These are phyloP conservation scores for Actinomortierella wolfii DNA, from an alignment of 371 early-diverging fungal genomes.

Conservation along the genomic window DNA sequence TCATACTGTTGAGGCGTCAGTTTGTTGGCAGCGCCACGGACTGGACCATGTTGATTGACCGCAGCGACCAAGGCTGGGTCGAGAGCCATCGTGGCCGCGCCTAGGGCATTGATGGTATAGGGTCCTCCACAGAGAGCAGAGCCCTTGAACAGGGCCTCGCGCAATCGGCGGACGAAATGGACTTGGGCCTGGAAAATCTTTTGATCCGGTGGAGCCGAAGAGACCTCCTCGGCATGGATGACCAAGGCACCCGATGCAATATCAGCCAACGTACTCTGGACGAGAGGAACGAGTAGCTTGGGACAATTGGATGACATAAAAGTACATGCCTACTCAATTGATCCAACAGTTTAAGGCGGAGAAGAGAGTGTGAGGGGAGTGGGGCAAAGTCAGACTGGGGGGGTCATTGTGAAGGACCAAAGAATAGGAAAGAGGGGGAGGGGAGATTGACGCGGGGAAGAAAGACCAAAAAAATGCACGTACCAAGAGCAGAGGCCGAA, in stretches of 20 bases:
- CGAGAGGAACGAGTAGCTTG: conserved; percentile 30
- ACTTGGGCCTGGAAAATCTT: conserved; percentile 13
- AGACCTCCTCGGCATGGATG: conserved; percentile 1
- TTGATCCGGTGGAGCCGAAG: not conserved
- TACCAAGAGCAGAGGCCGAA: conserved; percentile 36
- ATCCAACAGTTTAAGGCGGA: not conserved
- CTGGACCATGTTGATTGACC: conserved; percentile 22
- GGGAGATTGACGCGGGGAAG: not conserved
- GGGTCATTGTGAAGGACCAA: not conserved
- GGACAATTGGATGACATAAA: conserved; percentile 31
- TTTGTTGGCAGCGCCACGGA: conserved; percentile 13
- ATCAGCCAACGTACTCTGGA: conserved; percentile 22
- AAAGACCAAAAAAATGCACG: not conserved
- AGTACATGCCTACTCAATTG: conserved; percentile 22
- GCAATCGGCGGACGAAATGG: conserved; percentile 26
- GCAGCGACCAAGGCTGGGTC: conserved; percentile 17
- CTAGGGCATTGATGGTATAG: conserved; percentile 40
- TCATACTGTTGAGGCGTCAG: conserved; percentile 21
- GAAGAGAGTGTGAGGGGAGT: not conserved
- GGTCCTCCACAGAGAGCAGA: conserved; percentile 38
- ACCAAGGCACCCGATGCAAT: conserved; percentile 14
- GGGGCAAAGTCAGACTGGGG: not conserved
- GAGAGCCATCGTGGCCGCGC: conserved; percentile 32
- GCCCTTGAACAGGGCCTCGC: conserved; percentile 29
- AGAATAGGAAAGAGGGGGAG: not conserved